Evolutionary conservation across 129 eudicot genomes (phyloP).

Genomic region (Flaveria sonorensis): DNA sequence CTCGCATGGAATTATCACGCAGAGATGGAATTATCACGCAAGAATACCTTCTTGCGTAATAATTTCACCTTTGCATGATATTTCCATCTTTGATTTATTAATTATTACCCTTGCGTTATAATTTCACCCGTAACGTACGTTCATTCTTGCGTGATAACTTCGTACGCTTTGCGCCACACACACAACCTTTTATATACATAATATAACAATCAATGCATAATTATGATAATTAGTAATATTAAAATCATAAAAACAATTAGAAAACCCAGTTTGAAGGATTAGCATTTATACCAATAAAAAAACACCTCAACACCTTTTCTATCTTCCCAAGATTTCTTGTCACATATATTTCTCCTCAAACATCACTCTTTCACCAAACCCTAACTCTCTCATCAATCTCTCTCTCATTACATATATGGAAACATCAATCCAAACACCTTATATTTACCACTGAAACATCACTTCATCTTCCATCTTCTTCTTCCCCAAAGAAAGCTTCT

Average conservation of each 20-base stretch:
- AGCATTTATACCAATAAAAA: slow-evolving; percentile 25
- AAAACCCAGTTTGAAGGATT: slow-evolving; percentile 22
- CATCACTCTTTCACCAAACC: slow-evolving; percentile 28
- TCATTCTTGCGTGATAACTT: too few relatives aligned
- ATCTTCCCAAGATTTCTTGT: slow-evolving; percentile 30
- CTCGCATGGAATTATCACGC: too few relatives aligned
- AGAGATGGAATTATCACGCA: too few relatives aligned
- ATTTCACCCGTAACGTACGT: too few relatives aligned
- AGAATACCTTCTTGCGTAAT: too few relatives aligned
- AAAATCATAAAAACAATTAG: slow-evolving; percentile 13
- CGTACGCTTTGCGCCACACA: too few relatives aligned
- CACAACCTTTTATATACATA: too few relatives aligned
- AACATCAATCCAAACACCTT: slow-evolving; percentile 26
- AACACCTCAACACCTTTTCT: slow-evolving; percentile 18
- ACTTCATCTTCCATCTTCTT: slow-evolving; percentile 17
- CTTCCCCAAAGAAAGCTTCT: slow-evolving; percentile 27
- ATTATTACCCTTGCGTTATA: too few relatives aligned
- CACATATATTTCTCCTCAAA: slow-evolving; percentile 36
- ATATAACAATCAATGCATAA: too few relatives aligned
- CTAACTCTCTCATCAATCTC: slow-evolving; percentile 30
- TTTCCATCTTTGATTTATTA: too few relatives aligned
- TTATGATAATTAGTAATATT: too few relatives aligned
- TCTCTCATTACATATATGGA: slow-evolving; percentile 43
- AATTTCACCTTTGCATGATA: too few relatives aligned
- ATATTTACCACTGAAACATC: background rate